Base-by-base conservation (phyloP, 2,329 filamentous ascomycete genomes). In the Xylaria sp. region DNA sequence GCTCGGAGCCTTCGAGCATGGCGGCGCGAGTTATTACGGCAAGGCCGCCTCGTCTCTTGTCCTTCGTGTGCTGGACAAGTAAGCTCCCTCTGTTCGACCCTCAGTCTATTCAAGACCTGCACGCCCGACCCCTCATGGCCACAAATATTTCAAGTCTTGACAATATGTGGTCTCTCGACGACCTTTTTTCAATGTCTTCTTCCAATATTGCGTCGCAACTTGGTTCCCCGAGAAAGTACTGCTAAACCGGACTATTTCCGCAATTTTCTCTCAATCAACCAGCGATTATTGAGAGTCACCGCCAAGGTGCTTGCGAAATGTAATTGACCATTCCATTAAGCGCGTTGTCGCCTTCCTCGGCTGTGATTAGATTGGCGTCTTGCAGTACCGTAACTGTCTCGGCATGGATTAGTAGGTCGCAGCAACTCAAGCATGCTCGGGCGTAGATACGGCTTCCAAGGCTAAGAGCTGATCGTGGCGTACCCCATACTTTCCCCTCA, bases 281-380 rank as follows among this genome's bases (percentile, higher is more conserved):
- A 31, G 12, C 50, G 23, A 20, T 20, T 23, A 23, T 20, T n/a
- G 39, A 34, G 10, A 6, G 3, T 37, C 71, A 77, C 65, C 73
- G 70, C 76, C 76, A 77, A 15, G 76, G 75, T 9, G 76, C 75
- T 52, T 73, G 75, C 51, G 75, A 76, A 39, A 77, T 76, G 69
- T 75, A 76, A 54, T 77, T 76, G 7, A 77, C 75, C 76, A 77
- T 77, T 20, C 74, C 71, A 56, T 77, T 76, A 25, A 77, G 63
- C 8, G 76, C 76, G 54, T 73, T 74, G 23, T 77, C 76, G n/a
- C 76, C 75, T 57, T 77, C 76, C 54, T 77, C 76, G 13, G 66
- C 76, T 28, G 75, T 75, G 52, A 77, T 77, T n/a, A 77, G 63
- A 51, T 70, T 71, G 20, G 70, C 74, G n/a, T 77, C 74, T 71